Conservation (phyloP, 768 basidiomycete genomes). For the Pleurotus salmoneostramineus region DNA sequence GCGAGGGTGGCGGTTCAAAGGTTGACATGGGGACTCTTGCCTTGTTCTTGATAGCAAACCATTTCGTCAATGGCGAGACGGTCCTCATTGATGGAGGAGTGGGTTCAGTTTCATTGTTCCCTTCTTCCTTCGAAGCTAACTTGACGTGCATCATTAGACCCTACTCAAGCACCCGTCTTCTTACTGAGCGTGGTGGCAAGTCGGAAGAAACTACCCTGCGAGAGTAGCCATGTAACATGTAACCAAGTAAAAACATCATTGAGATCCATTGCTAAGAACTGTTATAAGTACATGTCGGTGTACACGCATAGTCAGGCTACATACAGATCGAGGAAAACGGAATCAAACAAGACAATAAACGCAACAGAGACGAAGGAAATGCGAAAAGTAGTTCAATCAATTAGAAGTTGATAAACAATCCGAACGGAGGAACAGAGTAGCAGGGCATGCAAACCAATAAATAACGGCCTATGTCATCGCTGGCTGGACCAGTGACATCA, state of each 20-base stretch:
- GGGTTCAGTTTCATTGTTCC: slow-evolving; percentile 13
- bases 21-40: slow-evolving; percentile 37
- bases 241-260: too few relatives aligned
- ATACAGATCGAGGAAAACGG: too few relatives aligned
- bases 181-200: background rate
- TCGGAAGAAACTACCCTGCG: too few relatives aligned
- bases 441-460: background rate
- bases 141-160: background rate
- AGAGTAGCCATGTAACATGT: too few relatives aligned
- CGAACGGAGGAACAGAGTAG: background rate
- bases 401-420: background rate
- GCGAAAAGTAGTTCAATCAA: background rate
- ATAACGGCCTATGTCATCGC: background rate
- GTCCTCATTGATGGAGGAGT: slow-evolving; percentile 43
- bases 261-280: too few relatives aligned
- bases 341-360: too few relatives aligned
- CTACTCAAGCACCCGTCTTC: slow-evolving; percentile 7
- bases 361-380: too few relatives aligned
- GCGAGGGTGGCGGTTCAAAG: slow-evolving; percentile 24
- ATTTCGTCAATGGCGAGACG: slow-evolving; percentile 42
- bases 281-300: too few relatives aligned
- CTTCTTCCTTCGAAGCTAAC: background rate
- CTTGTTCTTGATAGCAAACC: slow-evolving; percentile 36
- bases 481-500: background rate
- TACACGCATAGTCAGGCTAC: too few relatives aligned